Conservation (phyloP, 2,329 filamentous ascomycete species). For the Colletotrichum sp. region DNA sequence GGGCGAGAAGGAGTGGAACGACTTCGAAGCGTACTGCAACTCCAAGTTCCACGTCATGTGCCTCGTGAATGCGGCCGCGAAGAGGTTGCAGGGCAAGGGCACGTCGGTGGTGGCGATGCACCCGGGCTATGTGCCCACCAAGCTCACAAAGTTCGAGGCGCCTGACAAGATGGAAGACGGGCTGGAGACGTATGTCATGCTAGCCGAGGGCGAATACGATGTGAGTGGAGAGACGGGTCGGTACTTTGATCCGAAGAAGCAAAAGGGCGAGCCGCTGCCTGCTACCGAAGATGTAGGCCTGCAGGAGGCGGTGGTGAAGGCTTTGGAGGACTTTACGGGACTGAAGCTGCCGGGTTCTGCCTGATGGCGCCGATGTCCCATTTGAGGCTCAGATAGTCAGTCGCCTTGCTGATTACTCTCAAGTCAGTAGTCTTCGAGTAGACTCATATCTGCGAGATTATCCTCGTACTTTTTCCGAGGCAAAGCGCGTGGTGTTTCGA, state of each 20-base stretch:
- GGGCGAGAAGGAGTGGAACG: constrained; percentile 21
- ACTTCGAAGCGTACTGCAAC: constrained; percentile 25
- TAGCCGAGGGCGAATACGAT: constrained; percentile 26
- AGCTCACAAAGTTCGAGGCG: constrained; percentile 18
- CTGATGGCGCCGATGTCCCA: neutral
- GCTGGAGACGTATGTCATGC: constrained; percentile 20
- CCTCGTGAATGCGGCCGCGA: constrained; percentile 24
- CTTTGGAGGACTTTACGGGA: constrained; percentile 20
- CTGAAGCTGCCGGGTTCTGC: constrained; percentile 13
- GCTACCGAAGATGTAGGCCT: constrained; percentile 12
- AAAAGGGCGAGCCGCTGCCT: constrained; percentile 16
- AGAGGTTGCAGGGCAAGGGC: constrained; percentile 16
- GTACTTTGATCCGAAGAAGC: constrained; percentile 25
- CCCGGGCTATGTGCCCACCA: constrained; percentile 27
- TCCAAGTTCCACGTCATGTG: constrained; percentile 26
- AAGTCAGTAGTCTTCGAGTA: neutral
- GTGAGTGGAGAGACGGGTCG: constrained; percentile 13
- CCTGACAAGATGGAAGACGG: constrained; percentile 22
- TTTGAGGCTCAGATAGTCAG: neutral
- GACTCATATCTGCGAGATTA: neutral
- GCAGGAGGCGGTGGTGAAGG: constrained; percentile 23
- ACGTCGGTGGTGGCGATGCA: constrained; percentile 24
- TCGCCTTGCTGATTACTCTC: neutral
- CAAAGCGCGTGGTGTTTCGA: neutral
- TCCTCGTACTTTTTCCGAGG: neutral